These are phyloP conservation scores for Coniochaeta sp. DNA, from an alignment of 2,329 filamentous ascomycete genomes.

Conservation along the genomic window DNA sequence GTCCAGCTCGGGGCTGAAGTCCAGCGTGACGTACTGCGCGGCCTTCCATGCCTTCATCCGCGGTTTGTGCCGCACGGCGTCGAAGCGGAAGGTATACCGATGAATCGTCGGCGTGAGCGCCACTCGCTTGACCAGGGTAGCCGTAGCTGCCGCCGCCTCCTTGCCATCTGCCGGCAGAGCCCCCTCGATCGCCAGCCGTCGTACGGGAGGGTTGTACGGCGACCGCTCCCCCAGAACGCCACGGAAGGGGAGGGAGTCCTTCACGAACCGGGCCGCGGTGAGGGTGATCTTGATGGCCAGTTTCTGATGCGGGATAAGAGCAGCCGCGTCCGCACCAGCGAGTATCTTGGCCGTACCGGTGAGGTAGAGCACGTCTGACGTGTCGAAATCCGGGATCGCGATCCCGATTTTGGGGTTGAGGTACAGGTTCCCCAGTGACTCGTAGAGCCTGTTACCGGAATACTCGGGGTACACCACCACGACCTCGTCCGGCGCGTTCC, in stretches of 20 bases:
- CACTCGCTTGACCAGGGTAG: slow-evolving; percentile 51
- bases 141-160: slow-evolving; percentile 24
- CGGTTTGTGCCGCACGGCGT: slow-evolving; percentile 6
- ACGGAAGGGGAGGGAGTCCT: slow-evolving; percentile 59
- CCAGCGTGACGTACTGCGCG: slow-evolving; percentile 72
- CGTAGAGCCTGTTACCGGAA: slow-evolving; percentile 77
- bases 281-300: slow-evolving; percentile 64
- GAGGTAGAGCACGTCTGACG: slow-evolving; percentile 64
- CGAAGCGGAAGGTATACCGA: slow-evolving; percentile 48
- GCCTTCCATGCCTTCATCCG: slow-evolving; percentile 44
- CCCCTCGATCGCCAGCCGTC: slow-evolving; percentile 53
- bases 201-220: slow-evolving; percentile 72
- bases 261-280: slow-evolving; percentile 53
- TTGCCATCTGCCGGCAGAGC: not conserved
- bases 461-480: slow-evolving; percentile 74
- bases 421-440: slow-evolving; percentile 71
- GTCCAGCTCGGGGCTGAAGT: slow-evolving; percentile 62
- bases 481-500: slow-evolving; percentile 33
- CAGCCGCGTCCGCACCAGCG: slow-evolving; percentile 52
- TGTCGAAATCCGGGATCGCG: slow-evolving; percentile 66
- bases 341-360: slow-evolving; percentile 64
- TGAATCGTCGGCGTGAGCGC: slow-evolving; percentile 58
- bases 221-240: slow-evolving; percentile 52
- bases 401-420: slow-evolving; percentile 61
- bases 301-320: slow-evolving; percentile 60